Evolutionary conservation across 305 asterid species (phyloP).

Genomic region (Lippia alba): DNA sequence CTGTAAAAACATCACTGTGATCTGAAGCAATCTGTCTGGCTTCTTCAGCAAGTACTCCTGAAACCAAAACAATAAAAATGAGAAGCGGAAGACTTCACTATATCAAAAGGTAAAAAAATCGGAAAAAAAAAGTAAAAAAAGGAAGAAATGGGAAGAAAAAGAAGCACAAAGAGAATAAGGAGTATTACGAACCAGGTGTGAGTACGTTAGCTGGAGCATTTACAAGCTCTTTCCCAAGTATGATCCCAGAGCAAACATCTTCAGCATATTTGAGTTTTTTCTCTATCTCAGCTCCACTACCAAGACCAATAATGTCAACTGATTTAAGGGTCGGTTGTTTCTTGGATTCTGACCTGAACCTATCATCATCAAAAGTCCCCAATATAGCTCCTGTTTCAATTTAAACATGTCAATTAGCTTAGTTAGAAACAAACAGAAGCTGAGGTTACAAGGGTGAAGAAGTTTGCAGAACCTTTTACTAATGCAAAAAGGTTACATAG

Average conservation of each 20-base stretch:
- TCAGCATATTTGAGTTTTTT: constrained; percentile 82
- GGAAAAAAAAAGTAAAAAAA: too few relatives aligned
- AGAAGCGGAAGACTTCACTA: constrained; percentile 7
- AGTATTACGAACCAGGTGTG: constrained; percentile 81
- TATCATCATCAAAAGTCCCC: constrained; percentile 85
- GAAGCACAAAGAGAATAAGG: constrained; percentile 5
- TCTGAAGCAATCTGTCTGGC: constrained; percentile 76
- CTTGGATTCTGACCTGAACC: constrained; percentile 89
- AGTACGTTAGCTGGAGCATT: constrained; percentile 97
- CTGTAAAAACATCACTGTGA: constrained; percentile 80
- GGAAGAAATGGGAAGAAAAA: background rate
- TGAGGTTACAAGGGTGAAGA: background rate
- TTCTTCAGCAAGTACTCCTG: constrained; percentile 84
- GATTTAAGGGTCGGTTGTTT: constrained; percentile 57
- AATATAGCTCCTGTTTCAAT: constrained; percentile 63
- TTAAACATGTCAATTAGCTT: constrained; percentile 17
- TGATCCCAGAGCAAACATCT: constrained; percentile 79
- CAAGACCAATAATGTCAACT: constrained; percentile 90
- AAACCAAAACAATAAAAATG: constrained; percentile 7
- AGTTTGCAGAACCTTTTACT: too few relatives aligned
- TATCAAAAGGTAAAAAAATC: background rate
- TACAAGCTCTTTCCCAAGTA: constrained; percentile 85
- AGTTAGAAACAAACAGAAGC: constrained; percentile 14
- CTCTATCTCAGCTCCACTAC: constrained; percentile 86
- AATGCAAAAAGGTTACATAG: too few relatives aligned